Evolutionary conservation across 106 monocot genomes (phyloP).

Genomic region (Dactylorhiza incarnata): DNA sequence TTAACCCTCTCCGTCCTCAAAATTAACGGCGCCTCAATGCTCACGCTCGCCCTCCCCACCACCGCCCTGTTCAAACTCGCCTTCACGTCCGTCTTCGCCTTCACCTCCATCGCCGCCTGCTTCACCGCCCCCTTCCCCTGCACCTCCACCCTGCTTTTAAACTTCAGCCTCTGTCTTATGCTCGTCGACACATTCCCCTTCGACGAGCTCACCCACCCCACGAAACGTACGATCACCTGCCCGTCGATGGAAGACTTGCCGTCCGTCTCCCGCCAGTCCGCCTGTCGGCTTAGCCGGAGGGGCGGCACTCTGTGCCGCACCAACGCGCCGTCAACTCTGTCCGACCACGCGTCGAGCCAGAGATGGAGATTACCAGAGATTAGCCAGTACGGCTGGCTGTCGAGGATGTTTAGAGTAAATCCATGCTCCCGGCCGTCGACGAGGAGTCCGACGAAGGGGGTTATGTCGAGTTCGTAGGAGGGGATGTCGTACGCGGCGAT

Average conservation of each 20-base stretch:
- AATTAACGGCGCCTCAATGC: slow-evolving; percentile 19
- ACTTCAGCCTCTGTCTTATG: slow-evolving; percentile 25
- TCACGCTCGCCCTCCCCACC: slow-evolving; percentile 11
- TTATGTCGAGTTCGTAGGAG: slow-evolving; percentile 54
- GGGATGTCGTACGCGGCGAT: slow-evolving; percentile 48
- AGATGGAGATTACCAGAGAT: slow-evolving; percentile 46
- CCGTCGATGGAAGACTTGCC: slow-evolving; percentile 36
- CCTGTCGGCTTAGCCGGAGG: slow-evolving; percentile 7
- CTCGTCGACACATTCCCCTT: slow-evolving; percentile 36
- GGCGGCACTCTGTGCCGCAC: slow-evolving; percentile 20
- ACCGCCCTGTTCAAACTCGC: slow-evolving; percentile 9
- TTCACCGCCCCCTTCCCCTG: slow-evolving; percentile 22
- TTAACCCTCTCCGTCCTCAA: slow-evolving; percentile 19
- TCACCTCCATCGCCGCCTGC: slow-evolving; percentile 16
- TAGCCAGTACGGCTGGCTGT: slow-evolving; percentile 34
- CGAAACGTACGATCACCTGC: slow-evolving; percentile 18
- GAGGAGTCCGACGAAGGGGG: slow-evolving; percentile 43
- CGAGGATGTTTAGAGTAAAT: slow-evolving; percentile 22
- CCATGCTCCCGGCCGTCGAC: slow-evolving; percentile 25
- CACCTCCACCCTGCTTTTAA: slow-evolving; percentile 30
- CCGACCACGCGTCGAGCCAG: slow-evolving; percentile 37
- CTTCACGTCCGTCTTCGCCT: slow-evolving; percentile 8
- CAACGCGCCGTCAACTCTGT: slow-evolving; percentile 15
- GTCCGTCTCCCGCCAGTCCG: slow-evolving; percentile 9
- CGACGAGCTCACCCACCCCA: slow-evolving; percentile 52